phyloP scores from a whole-genome alignment of 2,329 filamentous ascomycete genomes.

The Coniochaeta pulveracea region DNA sequence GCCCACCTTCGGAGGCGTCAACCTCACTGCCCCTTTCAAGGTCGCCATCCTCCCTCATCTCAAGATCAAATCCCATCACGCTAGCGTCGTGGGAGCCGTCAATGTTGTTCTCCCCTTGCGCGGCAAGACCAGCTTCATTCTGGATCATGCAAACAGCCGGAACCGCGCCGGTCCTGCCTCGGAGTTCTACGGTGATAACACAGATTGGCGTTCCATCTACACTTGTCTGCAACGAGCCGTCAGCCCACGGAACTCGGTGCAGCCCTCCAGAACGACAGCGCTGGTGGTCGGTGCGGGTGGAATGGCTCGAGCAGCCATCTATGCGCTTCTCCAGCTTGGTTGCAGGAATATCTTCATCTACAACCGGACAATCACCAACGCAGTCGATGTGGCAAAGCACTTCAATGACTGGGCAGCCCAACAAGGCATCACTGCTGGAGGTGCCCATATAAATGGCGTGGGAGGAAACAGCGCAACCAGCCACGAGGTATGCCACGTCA shows the following conservation, averaged over 20 bases:
- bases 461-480: neutral
- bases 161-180: constrained; percentile 49
- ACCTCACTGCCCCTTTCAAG: constrained; percentile 60
- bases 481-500: constrained; percentile 36
- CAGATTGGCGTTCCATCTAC: constrained; percentile 26
- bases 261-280: constrained; percentile 37
- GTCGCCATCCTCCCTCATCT: constrained; percentile 54
- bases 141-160: constrained; percentile 45
- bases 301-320: constrained; percentile 65
- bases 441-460: constrained; percentile 1
- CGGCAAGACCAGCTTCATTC: constrained; percentile 32
- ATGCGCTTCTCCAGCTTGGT: constrained; percentile 61
- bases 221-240: constrained; percentile 56
- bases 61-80: constrained; percentile 55
- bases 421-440: constrained; percentile 16
- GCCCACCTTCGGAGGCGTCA: constrained; percentile 55
- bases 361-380: constrained; percentile 53
- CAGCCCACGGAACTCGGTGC: constrained; percentile 53
- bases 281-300: constrained; percentile 54
- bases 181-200: constrained; percentile 50
- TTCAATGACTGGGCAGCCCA: constrained; percentile 44
- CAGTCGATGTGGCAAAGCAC: constrained; percentile 51
- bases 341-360: constrained; percentile 63
- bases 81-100: constrained; percentile 58
- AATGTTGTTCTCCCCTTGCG: constrained; percentile 61